Percentiles rank a stretch among this genome's conserved stretches.
Conservation (phyloP, 768 basidiomycete genomes). For the Lactarius deliciosus region DNA sequence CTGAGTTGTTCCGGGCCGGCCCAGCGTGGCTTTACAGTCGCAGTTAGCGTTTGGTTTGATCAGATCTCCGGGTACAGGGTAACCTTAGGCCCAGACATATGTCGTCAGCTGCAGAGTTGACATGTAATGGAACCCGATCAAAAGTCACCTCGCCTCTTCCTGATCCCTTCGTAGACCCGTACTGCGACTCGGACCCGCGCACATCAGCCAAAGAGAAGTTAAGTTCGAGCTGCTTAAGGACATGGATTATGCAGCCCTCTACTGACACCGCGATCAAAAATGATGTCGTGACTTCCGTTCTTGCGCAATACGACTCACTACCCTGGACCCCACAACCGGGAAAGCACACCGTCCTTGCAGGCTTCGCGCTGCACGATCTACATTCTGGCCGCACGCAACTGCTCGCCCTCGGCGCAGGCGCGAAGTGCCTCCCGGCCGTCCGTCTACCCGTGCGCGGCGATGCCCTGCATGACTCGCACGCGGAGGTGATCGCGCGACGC, state of each 20-base stretch:
- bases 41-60: background rate
- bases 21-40: background rate
- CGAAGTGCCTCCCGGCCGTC: conserved; percentile 74
- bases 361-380: conserved; percentile 48
- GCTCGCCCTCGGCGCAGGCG: conserved; percentile 77
- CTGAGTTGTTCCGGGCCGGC: background rate
- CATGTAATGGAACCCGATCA: conserved; percentile 2
- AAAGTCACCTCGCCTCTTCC: background rate
- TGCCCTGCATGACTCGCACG: conserved; percentile 84
- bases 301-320: conserved; percentile 46
- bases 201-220: background rate
- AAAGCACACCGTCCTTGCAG: conserved; percentile 65
- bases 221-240: background rate
- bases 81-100: background rate
- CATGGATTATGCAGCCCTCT: conserved; percentile 23
- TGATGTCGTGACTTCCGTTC: conserved; percentile 41
- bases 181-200: background rate
- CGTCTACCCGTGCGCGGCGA: conserved; percentile 70
- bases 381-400: conserved; percentile 43
- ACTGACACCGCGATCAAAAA: conserved; percentile 26
- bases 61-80: background rate
- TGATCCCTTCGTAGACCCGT: background rate
- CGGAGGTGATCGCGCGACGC: conserved; percentile 86
- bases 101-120: background rate
- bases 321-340: conserved; percentile 50